Evolutionary conservation across 1,139 yeast species (phyloP).

Genomic region (Scheffersomyces insectosa): DNA sequence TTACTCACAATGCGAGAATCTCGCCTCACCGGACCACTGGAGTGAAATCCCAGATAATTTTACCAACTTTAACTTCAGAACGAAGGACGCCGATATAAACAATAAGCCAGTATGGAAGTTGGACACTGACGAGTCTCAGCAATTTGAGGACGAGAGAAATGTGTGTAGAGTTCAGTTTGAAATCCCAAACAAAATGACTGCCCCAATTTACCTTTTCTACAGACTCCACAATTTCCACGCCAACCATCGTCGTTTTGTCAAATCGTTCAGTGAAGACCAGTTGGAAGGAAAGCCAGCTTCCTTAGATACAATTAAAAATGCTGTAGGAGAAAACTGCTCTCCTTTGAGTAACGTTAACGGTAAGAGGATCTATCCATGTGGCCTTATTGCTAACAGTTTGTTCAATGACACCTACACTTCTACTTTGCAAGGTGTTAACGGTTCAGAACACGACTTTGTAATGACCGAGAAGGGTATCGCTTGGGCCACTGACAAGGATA

Average conservation of each 20-base stretch:
- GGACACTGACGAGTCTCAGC: slow-evolving; percentile 47
- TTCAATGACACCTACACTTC: slow-evolving; percentile 81
- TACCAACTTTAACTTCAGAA: slow-evolving; percentile 54
- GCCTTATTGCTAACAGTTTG: slow-evolving; percentile 87
- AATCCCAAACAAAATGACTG: slow-evolving; percentile 71
- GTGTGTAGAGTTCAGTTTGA: slow-evolving; percentile 80
- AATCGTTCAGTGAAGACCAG: slow-evolving; percentile 89
- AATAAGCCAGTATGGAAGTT: slow-evolving; percentile 68
- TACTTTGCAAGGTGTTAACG: slow-evolving; percentile 52
- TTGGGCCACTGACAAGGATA: slow-evolving; percentile 78
- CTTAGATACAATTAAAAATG: slow-evolving; percentile 55
- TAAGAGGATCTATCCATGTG: slow-evolving; percentile 82
- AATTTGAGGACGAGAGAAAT: slow-evolving; percentile 55
- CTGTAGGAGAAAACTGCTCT: slow-evolving; percentile 82
- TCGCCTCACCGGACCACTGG: slow-evolving; percentile 57
- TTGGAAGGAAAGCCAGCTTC: slow-evolving; percentile 73
- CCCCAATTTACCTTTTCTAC: slow-evolving; percentile 80
- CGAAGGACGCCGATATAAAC: slow-evolving; percentile 6
- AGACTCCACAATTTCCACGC: slow-evolving; percentile 82
- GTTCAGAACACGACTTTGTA: slow-evolving; percentile 47
- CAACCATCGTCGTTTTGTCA: slow-evolving; percentile 91
- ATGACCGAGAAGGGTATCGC: slow-evolving; percentile 77
- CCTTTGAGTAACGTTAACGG: slow-evolving; percentile 70
- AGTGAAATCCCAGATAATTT: slow-evolving; percentile 62
- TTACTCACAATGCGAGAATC: slow-evolving; percentile 69